Evolutionary conservation across 2,329 filamentous ascomycete species (phyloP).

Genomic region (Pseudomassariella vexata): DNA sequence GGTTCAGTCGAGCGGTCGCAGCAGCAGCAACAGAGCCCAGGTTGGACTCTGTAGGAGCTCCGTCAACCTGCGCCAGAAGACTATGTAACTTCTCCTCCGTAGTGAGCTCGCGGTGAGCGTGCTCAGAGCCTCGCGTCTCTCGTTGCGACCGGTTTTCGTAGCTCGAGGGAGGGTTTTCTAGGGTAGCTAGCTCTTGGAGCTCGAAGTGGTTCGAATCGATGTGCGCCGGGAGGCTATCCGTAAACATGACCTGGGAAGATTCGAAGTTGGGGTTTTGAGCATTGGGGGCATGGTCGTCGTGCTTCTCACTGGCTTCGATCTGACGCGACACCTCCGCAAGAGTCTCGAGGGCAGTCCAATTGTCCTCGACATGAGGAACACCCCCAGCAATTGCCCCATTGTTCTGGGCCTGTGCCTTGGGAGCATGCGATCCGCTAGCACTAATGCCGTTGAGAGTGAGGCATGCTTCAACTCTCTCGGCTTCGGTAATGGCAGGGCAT

Average conservation of each 20-base stretch:
- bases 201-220: conserved; percentile 24
- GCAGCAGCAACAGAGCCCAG: conserved; percentile 53
- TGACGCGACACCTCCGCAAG: conserved; percentile 83
- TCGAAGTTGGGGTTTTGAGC: conserved; percentile 30
- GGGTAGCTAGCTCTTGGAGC: conserved; percentile 52
- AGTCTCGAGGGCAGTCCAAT: conserved; percentile 78
- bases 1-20: conserved; percentile 49
- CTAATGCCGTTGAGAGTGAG: conserved; percentile 67
- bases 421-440: conserved; percentile 33
- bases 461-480: conserved; percentile 70
- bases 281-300: conserved; percentile 43
- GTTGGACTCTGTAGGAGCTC: conserved; percentile 38
- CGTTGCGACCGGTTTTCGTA: conserved; percentile 30
- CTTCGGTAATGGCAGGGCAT: conserved; percentile 71
- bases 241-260: conserved; percentile 3
- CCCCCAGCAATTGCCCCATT: conserved; percentile 2
- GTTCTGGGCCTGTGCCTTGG: conserved; percentile 4
- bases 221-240: conserved; percentile 6
- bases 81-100: conserved; percentile 46
- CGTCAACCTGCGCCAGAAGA: conserved; percentile 29
- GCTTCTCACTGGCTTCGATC: conserved; percentile 61
- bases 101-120: conserved; percentile 28
- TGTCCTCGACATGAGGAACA: conserved; percentile 26
- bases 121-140: conserved; percentile 8
- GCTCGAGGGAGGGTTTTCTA: conserved; percentile 48